Conservation (phyloP, 768 basidiomycete species). For the Leccinum variicolor region DNA sequence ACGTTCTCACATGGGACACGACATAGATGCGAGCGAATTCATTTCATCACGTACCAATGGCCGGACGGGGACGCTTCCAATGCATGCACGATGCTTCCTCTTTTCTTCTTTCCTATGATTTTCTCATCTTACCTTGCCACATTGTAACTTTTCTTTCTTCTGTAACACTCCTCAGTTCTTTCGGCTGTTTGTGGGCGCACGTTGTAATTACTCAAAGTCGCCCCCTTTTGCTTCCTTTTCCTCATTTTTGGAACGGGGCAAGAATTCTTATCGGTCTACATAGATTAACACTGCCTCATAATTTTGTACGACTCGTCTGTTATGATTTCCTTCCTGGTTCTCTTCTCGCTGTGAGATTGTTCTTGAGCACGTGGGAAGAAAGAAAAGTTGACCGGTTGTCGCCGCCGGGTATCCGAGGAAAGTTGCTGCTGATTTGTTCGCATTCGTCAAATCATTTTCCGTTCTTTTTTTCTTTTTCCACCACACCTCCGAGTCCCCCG, state of each 20-base stretch:
- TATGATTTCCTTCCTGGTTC: background rate
- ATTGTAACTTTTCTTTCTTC: conserved; percentile 8
- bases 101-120: background rate
- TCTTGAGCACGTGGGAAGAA: conserved; percentile 17
- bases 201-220: conserved; percentile 15
- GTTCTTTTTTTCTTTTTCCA: background rate
- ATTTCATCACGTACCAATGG: conserved; percentile 11
- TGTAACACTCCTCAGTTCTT: background rate
- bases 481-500: background rate
- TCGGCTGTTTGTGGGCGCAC: conserved; percentile 2
- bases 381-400: background rate
- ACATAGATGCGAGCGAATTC: conserved; percentile 17
- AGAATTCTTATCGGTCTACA: conserved; percentile 18
- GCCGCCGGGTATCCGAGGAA: background rate
- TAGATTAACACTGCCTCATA: conserved; percentile 29
- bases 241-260: conserved; percentile 20
- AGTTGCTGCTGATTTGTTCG: background rate
- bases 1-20: conserved; percentile 8
- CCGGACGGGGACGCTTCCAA: conserved; percentile 19
- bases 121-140: background rate
- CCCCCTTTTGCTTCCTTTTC: background rate
- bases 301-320: conserved; percentile 16
- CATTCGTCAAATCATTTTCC: background rate
- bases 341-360: background rate
- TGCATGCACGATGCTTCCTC: conserved; percentile 3